Evolutionary conservation across 148 eudicot genomes (phyloP), one percentile per base, ranked within the genome.

Genomic region (Tetragonia tetragonoides): DNA sequence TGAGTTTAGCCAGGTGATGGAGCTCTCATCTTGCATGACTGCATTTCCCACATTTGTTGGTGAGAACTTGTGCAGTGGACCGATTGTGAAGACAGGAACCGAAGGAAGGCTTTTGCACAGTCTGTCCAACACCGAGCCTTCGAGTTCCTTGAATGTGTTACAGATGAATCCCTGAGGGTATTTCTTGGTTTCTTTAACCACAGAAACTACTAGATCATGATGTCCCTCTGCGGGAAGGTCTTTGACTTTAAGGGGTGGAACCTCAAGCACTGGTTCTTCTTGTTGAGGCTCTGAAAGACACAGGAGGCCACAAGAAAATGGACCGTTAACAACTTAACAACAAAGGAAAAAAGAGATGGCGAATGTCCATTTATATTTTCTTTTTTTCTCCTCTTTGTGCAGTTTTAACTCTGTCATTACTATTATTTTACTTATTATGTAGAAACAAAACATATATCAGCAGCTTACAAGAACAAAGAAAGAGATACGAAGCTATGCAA

Each of bases 91-190:
- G 57, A 76, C 39, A 12, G 87, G 87, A 18, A 44, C 53, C 28
- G 66, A 20, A 7, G 71, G 49, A 68, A 81, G 72, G 15, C 44
- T 70, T n/a, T 81, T 71, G 20, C 70, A 14, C 18, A 81, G 68
- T 53, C 56, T 81, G 24, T 73, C 84, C 40, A 83, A 46, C 24
- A 69, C 54, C 3, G 78, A 53, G 8, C 78, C 83, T 78, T 87
- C 87, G 3, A 87, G 86, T 59, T 84, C 87, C 61, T 84, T 68
- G 70, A 84, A 85, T 10, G 90, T 76, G 79, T 88, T 88, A 73
- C 84, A 86, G 34, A 88, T 82, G 5, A 88, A 37, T 40, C 85
- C 88, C 12, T 68, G 54, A 80, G 53, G 66, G 15, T 59, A 81
- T 53, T 73, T 68, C 46, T 78, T 85, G 11, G 74, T 77, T 74